These are phyloP conservation scores for Chaetomiaceae sp. DNA, from an alignment of 2,329 filamentous ascomycete genomes.

Conservation along the genomic window DNA sequence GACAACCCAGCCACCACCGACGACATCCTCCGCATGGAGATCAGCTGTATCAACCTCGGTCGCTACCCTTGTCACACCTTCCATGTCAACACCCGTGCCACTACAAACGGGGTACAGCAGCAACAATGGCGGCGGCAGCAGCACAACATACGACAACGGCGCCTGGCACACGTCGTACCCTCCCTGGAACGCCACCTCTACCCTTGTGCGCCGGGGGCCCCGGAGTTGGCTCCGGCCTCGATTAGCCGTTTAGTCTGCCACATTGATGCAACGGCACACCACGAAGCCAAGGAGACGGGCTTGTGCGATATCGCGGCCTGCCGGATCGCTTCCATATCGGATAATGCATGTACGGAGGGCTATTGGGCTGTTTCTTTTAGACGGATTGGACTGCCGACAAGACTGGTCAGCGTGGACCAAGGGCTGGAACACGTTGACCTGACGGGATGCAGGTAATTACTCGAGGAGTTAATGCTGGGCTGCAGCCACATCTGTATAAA, in stretches of 20 bases:
- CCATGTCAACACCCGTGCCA: constrained; percentile 15
- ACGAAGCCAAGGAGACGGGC: no score
- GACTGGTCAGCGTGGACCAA: no score
- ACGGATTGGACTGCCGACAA: no score
- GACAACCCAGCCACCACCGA: background rate
- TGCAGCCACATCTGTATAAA: no score
- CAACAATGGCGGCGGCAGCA: constrained; percentile 15
- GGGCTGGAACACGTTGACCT: no score
- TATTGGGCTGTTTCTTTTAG: background rate
- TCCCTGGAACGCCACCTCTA: constrained; percentile 35
- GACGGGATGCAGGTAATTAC: no score
- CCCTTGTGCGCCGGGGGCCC: constrained; percentile 19
- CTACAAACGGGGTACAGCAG: constrained; percentile 8
- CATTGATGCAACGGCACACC: no score
- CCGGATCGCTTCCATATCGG: no score
- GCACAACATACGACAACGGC: constrained; percentile 35
- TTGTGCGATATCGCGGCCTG: no score
- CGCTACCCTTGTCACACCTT: constrained; percentile 11
- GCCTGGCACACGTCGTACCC: constrained; percentile 43
- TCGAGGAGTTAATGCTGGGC: no score
- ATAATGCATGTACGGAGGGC: no score
- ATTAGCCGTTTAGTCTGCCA: constrained; percentile 1
- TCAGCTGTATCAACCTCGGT: constrained; percentile 4
- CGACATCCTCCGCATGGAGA: constrained; percentile 8
- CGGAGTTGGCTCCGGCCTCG: constrained; percentile 8